Evolutionary conservation across 2,329 filamentous ascomycete genomes (phyloP), one percentile per base, ranked within the genome.

Genomic region (Ciborinia camelliae): DNA sequence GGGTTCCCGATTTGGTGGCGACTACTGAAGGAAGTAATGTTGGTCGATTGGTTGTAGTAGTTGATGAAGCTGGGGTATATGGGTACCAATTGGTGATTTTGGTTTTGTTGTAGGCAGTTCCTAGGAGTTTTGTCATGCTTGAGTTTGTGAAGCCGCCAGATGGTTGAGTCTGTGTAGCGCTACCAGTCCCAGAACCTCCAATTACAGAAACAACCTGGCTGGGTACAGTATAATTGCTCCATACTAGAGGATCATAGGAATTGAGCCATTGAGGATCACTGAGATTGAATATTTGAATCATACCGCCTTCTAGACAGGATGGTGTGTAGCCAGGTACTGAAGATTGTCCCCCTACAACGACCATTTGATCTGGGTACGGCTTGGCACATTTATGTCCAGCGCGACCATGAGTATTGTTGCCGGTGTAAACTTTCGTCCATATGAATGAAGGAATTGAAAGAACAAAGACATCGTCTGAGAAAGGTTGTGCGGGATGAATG

Each of bases 381-480:
- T 88, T 84, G 85, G 80, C 84, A 75, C 89, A 91, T 2, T 83
- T 83, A 73, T 91, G 88, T 0, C 89, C 89, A 10, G 87, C 85
- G 48, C 89, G 81, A 2, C 82, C 84, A 9, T 83, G 79, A 1
- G 78, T 78, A 68, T 84, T 80, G 0, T 76, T 76, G 6, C 76
- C 75, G 39, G 79, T 80, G 65, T 87, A 80, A 37, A 90, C 86
- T 70, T 85, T 76, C 65, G 90, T 86, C 89, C 89, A 91, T 14
- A 84, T 88, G 73, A 92, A 92, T 0, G 85, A 83, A 0, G 89
- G 89, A 39, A 92, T 80, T 4, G 87, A 88, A 32, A 92, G 78
- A 68, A 91, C 90, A 84, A 87, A 91, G 77, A 90, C 85, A 72
- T 92, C 88, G 41, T 87, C 83, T 67, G 89, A 89, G 73, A 92